phyloP scores from a whole-genome alignment of 108 stramenopile genomes.

The Fistulifera solaris region DNA sequence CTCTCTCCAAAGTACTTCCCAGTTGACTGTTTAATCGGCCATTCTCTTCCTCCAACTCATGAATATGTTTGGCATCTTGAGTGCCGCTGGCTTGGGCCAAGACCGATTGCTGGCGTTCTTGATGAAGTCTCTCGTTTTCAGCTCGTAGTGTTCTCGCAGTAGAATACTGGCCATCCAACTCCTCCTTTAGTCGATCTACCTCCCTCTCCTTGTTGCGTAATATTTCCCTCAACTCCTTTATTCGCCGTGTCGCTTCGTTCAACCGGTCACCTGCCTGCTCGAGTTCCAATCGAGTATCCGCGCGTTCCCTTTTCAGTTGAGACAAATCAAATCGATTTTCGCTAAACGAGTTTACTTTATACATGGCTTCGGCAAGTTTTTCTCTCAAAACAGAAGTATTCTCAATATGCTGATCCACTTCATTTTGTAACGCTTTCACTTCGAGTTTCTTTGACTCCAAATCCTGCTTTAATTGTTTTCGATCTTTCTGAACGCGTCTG shows the following conservation, averaged over 20 bases:
- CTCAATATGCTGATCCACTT: conserved; percentile 6
- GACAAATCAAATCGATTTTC: not conserved
- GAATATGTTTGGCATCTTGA: not conserved
- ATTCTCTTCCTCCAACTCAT: not conserved
- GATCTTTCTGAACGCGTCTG: conserved; percentile 5
- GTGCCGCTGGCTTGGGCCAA: not conserved
- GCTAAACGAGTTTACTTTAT: not conserved
- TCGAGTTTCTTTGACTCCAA: conserved; percentile 5
- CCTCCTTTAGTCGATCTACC: conserved; percentile 2
- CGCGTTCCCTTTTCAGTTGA: not conserved
- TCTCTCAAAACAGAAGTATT: conserved; percentile 2
- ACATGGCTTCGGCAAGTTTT: not conserved
- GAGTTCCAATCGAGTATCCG: not conserved
- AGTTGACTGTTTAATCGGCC: conserved; percentile 6
- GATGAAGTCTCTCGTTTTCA: not conserved
- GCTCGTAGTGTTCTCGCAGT: not conserved
- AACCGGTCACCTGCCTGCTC: not conserved
- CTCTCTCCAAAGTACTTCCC: conserved; percentile 1
- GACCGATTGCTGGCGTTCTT: not conserved
- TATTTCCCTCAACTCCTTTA: not conserved
- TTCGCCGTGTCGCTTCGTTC: not conserved
- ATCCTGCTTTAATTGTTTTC: conserved; percentile 9
- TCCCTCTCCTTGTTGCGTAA: conserved; percentile 3
- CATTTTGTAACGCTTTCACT: not conserved
- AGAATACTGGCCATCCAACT: conserved; percentile 1